Conservation (phyloP, 2,329 filamentous ascomycete genomes). For the Pseudocercospora cruenta region DNA sequence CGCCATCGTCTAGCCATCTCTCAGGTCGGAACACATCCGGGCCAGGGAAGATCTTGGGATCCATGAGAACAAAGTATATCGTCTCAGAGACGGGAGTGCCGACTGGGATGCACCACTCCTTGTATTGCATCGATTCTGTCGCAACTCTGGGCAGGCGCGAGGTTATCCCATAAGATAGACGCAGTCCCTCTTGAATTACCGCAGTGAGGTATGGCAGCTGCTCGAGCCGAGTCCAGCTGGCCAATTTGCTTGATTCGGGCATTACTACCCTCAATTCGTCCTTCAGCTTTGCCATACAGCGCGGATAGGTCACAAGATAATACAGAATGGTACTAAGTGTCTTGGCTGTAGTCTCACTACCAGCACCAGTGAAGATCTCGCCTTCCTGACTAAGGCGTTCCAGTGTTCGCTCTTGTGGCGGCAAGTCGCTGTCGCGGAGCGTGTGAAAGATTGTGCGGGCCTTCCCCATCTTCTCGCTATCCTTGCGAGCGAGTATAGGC, state of each 20-base stretch:
- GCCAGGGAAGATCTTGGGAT: constrained; percentile 36
- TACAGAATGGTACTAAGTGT: constrained; percentile 19
- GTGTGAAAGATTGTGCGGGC: constrained; percentile 24
- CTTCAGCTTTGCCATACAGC: constrained; percentile 8
- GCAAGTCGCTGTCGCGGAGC: constrained; percentile 21
- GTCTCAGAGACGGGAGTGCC: constrained; percentile 37
- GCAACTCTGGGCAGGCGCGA: constrained; percentile 29
- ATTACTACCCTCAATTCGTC: constrained; percentile 11
- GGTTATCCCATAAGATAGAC: constrained; percentile 29
- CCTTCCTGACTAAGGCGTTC: constrained; percentile 27
- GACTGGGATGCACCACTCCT: constrained; percentile 20
- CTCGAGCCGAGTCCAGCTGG: constrained; percentile 17
- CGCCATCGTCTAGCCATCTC: constrained; percentile 35
- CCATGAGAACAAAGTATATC: constrained; percentile 36
- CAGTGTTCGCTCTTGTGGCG: constrained; percentile 20
- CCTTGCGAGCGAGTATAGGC: constrained; percentile 1
- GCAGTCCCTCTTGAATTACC: constrained; percentile 29
- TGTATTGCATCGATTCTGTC: constrained; percentile 22
- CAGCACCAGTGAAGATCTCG: constrained; percentile 27
- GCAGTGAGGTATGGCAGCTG: constrained; percentile 29
- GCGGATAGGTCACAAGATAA: constrained; percentile 9
- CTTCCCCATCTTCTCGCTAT: neutral
- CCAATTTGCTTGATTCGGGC: constrained; percentile 2
- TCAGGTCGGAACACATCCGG: constrained; percentile 37
- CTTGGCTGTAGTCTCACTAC: constrained; percentile 25